These are phyloP conservation scores for Wickerhamiella allomyrinae DNA, from an alignment of 805 yeast genomes.

Conservation along the genomic window DNA sequence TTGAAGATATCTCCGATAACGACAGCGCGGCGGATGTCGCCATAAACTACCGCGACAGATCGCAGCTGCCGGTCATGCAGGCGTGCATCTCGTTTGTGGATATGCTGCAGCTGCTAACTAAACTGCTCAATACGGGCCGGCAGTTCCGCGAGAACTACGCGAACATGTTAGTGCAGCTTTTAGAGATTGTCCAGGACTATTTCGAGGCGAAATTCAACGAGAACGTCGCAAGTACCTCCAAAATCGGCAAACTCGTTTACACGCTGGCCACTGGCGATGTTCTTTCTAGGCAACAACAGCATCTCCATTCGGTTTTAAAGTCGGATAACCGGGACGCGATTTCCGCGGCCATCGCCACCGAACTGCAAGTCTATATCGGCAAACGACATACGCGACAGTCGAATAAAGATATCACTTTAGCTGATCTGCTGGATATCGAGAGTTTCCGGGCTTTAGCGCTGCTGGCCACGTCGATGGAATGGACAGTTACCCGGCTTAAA, in stretches of 20 bases:
- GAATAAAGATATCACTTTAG: slow-evolving; percentile 25
- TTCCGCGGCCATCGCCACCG: slow-evolving; percentile 5
- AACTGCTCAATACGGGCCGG: slow-evolving; percentile 44
- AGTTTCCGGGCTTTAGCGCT: slow-evolving; percentile 38
- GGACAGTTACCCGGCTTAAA: slow-evolving; percentile 52
- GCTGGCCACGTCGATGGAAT: slow-evolving; percentile 38
- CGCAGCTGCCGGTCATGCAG: slow-evolving; percentile 24
- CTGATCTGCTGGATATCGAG: slow-evolving; percentile 41
- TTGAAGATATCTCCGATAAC: slow-evolving; percentile 33
- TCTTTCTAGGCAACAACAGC: neutral
- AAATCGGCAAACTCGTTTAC: neutral
- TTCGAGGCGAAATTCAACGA: slow-evolving; percentile 10
- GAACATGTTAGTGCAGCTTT: slow-evolving; percentile 18
- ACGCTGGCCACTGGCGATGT: neutral
- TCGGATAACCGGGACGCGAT: neutral
- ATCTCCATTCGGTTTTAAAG: neutral
- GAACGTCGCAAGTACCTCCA: slow-evolving; percentile 1
- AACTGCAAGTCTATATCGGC: slow-evolving; percentile 14
- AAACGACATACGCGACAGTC: slow-evolving; percentile 11
- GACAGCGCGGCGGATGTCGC: slow-evolving; percentile 28
- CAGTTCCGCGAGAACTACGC: slow-evolving; percentile 45
- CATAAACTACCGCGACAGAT: slow-evolving; percentile 17
- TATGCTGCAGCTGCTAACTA: slow-evolving; percentile 35
- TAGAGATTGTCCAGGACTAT: slow-evolving; percentile 12
- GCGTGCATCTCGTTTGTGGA: slow-evolving; percentile 35